Evolutionary conservation across 768 basidiomycete genomes (phyloP), one percentile per base, ranked within the genome.

Genomic region (Pleurotus giganteus): DNA sequence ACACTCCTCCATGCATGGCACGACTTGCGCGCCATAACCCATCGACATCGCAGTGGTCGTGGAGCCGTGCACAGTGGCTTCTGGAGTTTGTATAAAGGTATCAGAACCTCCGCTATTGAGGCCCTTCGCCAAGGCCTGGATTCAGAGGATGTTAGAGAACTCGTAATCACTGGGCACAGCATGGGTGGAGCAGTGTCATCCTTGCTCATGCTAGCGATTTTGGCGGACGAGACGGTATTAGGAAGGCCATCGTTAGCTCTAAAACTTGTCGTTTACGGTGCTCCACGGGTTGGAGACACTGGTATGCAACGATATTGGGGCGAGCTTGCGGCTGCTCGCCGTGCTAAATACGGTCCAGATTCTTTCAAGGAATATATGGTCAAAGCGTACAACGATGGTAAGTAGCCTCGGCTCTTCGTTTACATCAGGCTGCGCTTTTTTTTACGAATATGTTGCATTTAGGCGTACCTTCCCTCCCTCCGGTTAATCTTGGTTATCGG

Each of bases 391-490:
- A 83, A 83, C 56, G 83, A 85, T 62, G 83, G 82, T 78, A 58
- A 54, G 73, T 55, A 4, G 28, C 28, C 44, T 28, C 50, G 27
- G 12, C 34, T 50, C 32, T 12, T 4, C 29, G 15, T 11, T 50
- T 8, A 15, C 17, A 6, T 5, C 8, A 32, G 26, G 15, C 7
- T 37, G 17, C 17, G 50, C 27, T 28, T 31, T 13, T 9, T 23
- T 46, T 13, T 17, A 41, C 29, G 17, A 27, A 8, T 17, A 34
- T 26, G 4, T 43, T 15, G 58, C 55, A 28, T 29, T 17, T 45
- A 84, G 84, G 83, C 53, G 80, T 83, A 9, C 80, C 81, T 32
- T 66, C 80, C 2, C 66, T 85, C n/a, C 83, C 83, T n/a, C 82
- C 81, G 28, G 61, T 60, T 15, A 59, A 63, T 19, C 61, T 84